Evolutionary conservation across 2,329 filamentous ascomycete species (phyloP), one percentile per base, ranked within the genome.

Genomic region (Xylariaceae sp.): DNA sequence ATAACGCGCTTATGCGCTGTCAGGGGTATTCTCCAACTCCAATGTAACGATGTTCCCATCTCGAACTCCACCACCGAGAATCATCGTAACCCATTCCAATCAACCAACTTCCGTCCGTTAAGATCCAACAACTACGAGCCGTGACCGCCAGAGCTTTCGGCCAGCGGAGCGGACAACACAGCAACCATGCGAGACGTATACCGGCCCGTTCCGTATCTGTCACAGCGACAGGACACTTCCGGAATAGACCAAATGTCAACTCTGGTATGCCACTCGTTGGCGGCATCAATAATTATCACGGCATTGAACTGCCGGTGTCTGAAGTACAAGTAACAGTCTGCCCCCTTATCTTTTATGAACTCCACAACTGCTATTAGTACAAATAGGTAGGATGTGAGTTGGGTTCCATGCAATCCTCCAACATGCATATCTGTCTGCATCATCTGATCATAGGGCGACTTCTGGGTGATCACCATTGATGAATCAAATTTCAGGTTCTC

Each of bases 171-270:
- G 11, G 30, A 51, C 23, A 55, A 34, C 37, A 35, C 34, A 56
- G 55, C 53, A 54, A n/a, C 45, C 55, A 52, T 37, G 53, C 61
- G 61, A 63, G 59, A 61, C 59, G 23, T 30, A 56, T 34, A 17
- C 45, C 56, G 59, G 59, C 47, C 59, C 56, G 61, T 53, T 51
- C 53, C 59, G 56, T 18, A 30, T 51, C 49, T 51, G 13, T 49
- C 13, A 6, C 13, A 13, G 41, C 13, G 41, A 45, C 37, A 13
- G 37, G 37, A 41, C 37, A 41, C 11, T 41, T 41, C 8, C 37
- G 37, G 37, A 41, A 41, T 41, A 8, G 48, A 50, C 48, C 4
- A 23, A 18, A 23, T 3, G 45, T 15, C 13, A 30, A 6, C 17
- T 30, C 5, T 4, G 48, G 48, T 50, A 50, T 13, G 48, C 30